Percentiles rank a stretch among this genome's conserved stretches.
phyloP scores from a whole-genome alignment of 371 early-diverging fungal genomes.

The Mitosporidium daphniae region DNA sequence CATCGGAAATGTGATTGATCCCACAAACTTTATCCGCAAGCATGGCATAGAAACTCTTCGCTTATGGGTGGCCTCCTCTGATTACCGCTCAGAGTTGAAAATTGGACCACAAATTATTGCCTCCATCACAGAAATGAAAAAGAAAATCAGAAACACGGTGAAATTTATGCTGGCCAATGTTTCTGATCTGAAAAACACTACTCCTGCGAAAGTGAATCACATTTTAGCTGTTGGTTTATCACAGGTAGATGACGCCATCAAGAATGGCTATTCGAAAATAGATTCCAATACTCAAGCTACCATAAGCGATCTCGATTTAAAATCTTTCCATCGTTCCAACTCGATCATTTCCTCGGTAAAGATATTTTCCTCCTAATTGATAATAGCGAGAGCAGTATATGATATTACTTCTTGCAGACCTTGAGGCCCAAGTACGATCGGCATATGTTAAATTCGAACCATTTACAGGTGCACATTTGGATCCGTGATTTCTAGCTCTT shows the following conservation, averaged over 20 bases:
- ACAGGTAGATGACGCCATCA: conserved; percentile 11
- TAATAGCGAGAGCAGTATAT: no score
- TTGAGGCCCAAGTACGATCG: no score
- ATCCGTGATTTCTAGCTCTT: conserved; percentile 8
- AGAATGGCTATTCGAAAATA: no score
- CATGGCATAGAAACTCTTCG: conserved; percentile 45
- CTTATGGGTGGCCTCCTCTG: conserved; percentile 38
- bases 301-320: no score
- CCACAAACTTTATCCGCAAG: conserved; percentile 15
- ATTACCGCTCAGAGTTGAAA: conserved; percentile 31
- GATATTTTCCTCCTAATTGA: no score
- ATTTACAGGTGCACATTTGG: conserved; percentile 14
- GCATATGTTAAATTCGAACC: conserved; percentile 21
- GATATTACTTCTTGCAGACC: no score
- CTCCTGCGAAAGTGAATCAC: conserved; percentile 28
- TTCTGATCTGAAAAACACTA: conserved; percentile 1
- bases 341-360: no score
- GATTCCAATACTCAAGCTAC: no score
- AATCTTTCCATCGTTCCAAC: no score
- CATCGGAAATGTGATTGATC: conserved; percentile 47
- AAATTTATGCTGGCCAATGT: conserved; percentile 42
- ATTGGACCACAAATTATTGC: conserved; percentile 24
- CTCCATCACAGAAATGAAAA: conserved; percentile 19
- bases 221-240: conserved; percentile 18
- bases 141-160: conserved; percentile 33